Evolutionary conservation across 768 basidiomycete species (phyloP), one percentile per base, ranked within the genome.

Genomic region (Phaeotremella fagi): DNA sequence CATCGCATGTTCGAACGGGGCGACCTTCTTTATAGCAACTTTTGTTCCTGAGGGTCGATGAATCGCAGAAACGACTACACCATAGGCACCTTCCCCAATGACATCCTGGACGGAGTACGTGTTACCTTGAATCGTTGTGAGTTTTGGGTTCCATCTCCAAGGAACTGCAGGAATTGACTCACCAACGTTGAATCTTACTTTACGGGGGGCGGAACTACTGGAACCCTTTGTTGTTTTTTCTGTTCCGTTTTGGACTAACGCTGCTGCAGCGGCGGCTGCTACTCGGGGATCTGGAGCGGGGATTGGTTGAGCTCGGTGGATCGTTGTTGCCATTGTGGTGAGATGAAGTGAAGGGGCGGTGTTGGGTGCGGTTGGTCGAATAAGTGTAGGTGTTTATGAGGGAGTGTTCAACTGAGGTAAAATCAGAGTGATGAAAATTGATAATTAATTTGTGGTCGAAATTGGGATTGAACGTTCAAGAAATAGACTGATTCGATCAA

Each of bases 21-120:
- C 84, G 76, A 95, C 90, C 78, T 88, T 88, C 80, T 95, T 95
- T 80, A 95, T 91, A 50, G 92, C 92, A 56, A 98, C 94, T 75
- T 90, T 90, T 54, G 88, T 85, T 48, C 85, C 84, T 48, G 87
- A 88, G 1, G 89, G 85, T 57, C 83, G 74, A 71, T 98, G 91
- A 2, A 91, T 78, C 3, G 92, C 92, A 22, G 91, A 92, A 75
- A 88, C 90, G 55, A 97, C 92, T 68, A 94, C 87, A 46, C 94
- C 94, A 70, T 94, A 92, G 47, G 90, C 90, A 23, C 90, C 73
- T 61, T 72, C 71, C 2, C 71, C 73, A 25, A 75, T 67, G 18
- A 75, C 74, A 60, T 76, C 72, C 23, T 71, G 38, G 11, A 70
- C 61, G 20, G 66, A 65, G 45, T 70, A 70, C 38, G 62, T 53